phyloP scores from a whole-genome alignment of 2,329 filamentous ascomycete genomes.

The Ambrosiella cleistominuta region DNA sequence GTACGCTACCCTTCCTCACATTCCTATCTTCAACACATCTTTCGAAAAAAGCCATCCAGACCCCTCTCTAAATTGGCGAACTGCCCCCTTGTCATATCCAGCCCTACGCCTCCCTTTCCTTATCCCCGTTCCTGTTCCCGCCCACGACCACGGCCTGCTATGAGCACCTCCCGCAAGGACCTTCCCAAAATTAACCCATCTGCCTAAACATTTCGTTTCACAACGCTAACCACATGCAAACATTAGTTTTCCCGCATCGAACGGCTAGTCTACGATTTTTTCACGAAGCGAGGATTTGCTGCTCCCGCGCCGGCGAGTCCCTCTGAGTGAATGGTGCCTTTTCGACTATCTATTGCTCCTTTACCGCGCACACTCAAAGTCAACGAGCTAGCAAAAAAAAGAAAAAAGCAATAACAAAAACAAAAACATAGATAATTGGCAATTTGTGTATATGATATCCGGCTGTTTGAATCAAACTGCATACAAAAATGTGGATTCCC shows the following conservation, averaged over 20 bases:
- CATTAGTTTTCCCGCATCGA: slow-evolving; percentile 32
- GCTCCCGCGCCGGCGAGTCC: slow-evolving; percentile 5
- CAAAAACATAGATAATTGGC: too few species aligned
- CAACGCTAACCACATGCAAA: neutral
- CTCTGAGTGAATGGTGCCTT: slow-evolving; percentile 4
- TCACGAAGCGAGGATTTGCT: neutral
- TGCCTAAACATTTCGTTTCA: too few species aligned
- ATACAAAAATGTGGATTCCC: too few species aligned
- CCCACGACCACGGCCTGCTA: neutral
- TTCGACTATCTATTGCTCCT: too few species aligned
- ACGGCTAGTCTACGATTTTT: slow-evolving; percentile 24
- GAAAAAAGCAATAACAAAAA: too few species aligned
- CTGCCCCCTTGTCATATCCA: neutral
- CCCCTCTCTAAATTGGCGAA: neutral
- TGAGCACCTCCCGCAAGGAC: neutral
- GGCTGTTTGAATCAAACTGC: too few species aligned
- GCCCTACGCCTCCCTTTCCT: neutral
- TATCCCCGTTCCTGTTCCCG: neutral
- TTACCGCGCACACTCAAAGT: too few species aligned
- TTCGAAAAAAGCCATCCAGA: too few species aligned
- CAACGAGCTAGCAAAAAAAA: too few species aligned
- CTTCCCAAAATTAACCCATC: neutral
- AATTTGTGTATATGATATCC: too few species aligned
- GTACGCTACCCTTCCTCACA: slow-evolving; percentile 22
- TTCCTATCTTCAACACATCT: neutral